Conservation (phyloP, 352 stramenopile genomes). For the Pythium aristosporum region DNA sequence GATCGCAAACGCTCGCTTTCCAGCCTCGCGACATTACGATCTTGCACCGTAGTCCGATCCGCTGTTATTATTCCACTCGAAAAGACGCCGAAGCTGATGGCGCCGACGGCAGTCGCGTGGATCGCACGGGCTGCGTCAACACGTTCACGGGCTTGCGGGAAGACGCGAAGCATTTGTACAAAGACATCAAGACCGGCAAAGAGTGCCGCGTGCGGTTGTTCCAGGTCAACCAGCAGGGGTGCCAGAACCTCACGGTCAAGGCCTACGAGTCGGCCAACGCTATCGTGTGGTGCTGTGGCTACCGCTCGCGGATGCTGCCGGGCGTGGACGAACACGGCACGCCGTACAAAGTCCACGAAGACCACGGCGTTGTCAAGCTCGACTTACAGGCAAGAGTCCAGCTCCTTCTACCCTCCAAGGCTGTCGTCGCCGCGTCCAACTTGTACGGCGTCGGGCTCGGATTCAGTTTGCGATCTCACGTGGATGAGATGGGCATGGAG, state of each 20-base stretch:
- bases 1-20: conserved; percentile 28
- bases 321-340: conserved; percentile 49
- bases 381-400: conserved; percentile 57
- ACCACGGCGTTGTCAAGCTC: conserved; percentile 69
- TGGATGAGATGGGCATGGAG: conserved; percentile 79
- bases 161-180: conserved; percentile 80
- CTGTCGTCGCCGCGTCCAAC: conserved; percentile 12
- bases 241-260: conserved; percentile 53
- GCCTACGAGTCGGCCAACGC: conserved; percentile 63
- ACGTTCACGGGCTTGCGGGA: conserved; percentile 84
- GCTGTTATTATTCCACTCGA: conserved; percentile 74
- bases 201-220: conserved; percentile 73
- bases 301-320: conserved; percentile 62
- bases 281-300: conserved; percentile 85
- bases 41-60: conserved; percentile 71
- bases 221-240: conserved; percentile 62
- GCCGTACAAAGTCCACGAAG: conserved; percentile 39
- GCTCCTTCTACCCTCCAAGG: conserved; percentile 12
- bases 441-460: conserved; percentile 75
- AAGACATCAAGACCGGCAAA: conserved; percentile 51
- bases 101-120: conserved; percentile 48
- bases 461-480: conserved; percentile 68
- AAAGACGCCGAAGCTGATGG: conserved; percentile 79
- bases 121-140: conserved; percentile 75
- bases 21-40: conserved; percentile 79